Evolutionary conservation across 73 alveolate species (phyloP).

Genomic region (Blepharisma japonicum): DNA sequence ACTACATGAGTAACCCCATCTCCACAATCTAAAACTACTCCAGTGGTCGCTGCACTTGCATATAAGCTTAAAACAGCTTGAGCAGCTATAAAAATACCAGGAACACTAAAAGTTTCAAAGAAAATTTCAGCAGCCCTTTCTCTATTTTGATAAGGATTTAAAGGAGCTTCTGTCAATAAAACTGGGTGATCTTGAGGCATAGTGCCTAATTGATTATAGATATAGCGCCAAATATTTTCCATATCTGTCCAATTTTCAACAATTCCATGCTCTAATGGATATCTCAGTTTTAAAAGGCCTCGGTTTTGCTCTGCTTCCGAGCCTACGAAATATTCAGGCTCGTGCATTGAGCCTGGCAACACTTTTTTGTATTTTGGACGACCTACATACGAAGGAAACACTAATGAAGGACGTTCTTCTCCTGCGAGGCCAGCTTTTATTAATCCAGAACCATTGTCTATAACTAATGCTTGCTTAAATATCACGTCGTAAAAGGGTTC

Average conservation of each 20-base stretch:
- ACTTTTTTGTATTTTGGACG: constrained; percentile 54
- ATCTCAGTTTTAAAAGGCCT: constrained; percentile 50
- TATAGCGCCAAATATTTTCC: constrained; percentile 78
- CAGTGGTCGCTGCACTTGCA: constrained; percentile 78
- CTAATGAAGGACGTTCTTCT: constrained; percentile 46
- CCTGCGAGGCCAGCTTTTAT: constrained; percentile 69
- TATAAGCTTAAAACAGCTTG: constrained; percentile 73
- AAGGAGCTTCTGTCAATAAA: constrained; percentile 82
- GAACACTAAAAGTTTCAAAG: constrained; percentile 80
- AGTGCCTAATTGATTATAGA: constrained; percentile 63
- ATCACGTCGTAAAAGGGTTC: too few relatives aligned
- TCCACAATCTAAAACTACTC: constrained; percentile 78
- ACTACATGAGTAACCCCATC: constrained; percentile 75
- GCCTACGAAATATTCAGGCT: constrained; percentile 47
- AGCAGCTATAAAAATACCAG: constrained; percentile 63
- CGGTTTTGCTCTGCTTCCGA: constrained; percentile 55
- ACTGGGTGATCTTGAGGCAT: constrained; percentile 75
- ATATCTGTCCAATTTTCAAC: constrained; percentile 71
- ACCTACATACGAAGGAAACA: constrained; percentile 58
- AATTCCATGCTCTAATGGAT: constrained; percentile 67
- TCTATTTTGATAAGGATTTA: constrained; percentile 73
- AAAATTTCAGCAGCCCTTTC: constrained; percentile 67
- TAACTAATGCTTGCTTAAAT: too few relatives aligned
- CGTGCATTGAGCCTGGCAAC: constrained; percentile 46
- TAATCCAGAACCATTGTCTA: constrained; percentile 69